These are phyloP conservation scores for Litchi chinensis DNA, from an alignment of 345 rosid genomes.

Conservation along the genomic window DNA sequence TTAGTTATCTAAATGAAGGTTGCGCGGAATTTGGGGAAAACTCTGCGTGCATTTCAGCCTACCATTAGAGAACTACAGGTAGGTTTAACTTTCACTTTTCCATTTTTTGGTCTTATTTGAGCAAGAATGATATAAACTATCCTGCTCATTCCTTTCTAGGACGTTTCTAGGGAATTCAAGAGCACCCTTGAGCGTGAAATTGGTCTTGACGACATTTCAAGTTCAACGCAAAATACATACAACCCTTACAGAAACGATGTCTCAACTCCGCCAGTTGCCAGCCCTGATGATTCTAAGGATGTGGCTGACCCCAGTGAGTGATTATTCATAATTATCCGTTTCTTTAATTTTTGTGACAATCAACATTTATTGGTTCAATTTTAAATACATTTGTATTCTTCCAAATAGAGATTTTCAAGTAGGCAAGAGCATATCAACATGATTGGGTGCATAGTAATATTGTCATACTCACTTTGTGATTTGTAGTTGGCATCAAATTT, in stretches of 20 bases:
- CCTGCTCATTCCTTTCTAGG: slow-evolving; percentile 43
- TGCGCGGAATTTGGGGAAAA: slow-evolving; percentile 89
- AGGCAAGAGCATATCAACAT: background rate
- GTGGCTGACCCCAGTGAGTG: slow-evolving; percentile 62
- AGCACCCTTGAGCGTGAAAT: slow-evolving; percentile 91
- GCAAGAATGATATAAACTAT: slow-evolving; percentile 14
- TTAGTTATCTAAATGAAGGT: slow-evolving; percentile 51
- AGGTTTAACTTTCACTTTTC: background rate
- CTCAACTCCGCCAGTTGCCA: slow-evolving; percentile 41
- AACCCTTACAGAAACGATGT: slow-evolving; percentile 42
- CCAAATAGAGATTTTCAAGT: background rate
- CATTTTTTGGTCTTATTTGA: background rate
- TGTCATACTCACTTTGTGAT: background rate
- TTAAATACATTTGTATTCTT: background rate
- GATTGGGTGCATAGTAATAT: background rate
- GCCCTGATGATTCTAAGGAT: slow-evolving; percentile 37
- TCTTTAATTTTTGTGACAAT: background rate
- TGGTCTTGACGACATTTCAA: slow-evolving; percentile 69
- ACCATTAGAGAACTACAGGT: slow-evolving; percentile 97
- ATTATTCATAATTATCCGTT: background rate
- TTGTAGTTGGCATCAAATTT: background rate
- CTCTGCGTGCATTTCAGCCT: slow-evolving; percentile 90
- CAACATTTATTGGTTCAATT: background rate
- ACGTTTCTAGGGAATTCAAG: slow-evolving; percentile 94
- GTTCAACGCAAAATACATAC: slow-evolving; percentile 39